Conservation (phyloP, 2,329 filamentous ascomycete genomes). For the Pseudogymnoascus sp. region DNA sequence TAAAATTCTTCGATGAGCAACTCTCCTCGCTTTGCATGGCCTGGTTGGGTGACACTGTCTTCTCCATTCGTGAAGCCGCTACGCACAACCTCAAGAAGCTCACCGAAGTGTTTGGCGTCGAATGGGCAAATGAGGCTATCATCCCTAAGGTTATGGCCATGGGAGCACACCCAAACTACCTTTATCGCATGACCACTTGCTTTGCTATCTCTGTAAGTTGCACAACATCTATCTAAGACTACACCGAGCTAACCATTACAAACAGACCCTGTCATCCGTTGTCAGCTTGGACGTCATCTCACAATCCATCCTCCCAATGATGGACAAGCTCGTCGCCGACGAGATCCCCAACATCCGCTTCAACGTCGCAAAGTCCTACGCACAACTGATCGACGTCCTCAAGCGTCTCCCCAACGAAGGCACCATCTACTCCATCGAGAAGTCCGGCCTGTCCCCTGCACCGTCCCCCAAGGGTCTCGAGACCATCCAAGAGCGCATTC, state of each 20-base stretch:
- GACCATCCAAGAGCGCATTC: slow-evolving; percentile 75
- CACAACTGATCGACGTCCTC: slow-evolving; percentile 80
- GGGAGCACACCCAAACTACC: slow-evolving; percentile 96
- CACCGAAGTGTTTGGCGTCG: slow-evolving; percentile 95
- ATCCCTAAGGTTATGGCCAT: slow-evolving; percentile 98
- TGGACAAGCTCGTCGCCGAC: slow-evolving; percentile 86
- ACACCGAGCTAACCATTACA: slow-evolving; percentile 18
- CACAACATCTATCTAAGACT: neutral
- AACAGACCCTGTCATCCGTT: slow-evolving; percentile 82
- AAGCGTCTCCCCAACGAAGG: slow-evolving; percentile 83
- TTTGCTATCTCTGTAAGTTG: slow-evolving; percentile 89
- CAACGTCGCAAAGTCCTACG: slow-evolving; percentile 98
- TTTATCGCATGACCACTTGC: slow-evolving; percentile 99
- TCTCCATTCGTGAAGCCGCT: slow-evolving; percentile 94
- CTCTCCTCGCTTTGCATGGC: slow-evolving; percentile 93
- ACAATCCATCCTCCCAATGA: slow-evolving; percentile 87
- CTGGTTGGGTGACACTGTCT: slow-evolving; percentile 96
- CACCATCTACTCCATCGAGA: slow-evolving; percentile 77
- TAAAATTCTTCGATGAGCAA: slow-evolving; percentile 98
- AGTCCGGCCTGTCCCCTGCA: slow-evolving; percentile 53
- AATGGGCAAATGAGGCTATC: slow-evolving; percentile 94
- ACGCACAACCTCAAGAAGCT: slow-evolving; percentile 97
- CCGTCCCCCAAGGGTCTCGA: slow-evolving; percentile 67
- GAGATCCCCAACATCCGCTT: slow-evolving; percentile 99
- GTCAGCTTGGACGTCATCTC: slow-evolving; percentile 90